Percentiles rank a stretch among this genome's conserved stretches.
phyloP scores from a whole-genome alignment of 495 filamentous ascomycete genomes.

The Letharia lupina region DNA sequence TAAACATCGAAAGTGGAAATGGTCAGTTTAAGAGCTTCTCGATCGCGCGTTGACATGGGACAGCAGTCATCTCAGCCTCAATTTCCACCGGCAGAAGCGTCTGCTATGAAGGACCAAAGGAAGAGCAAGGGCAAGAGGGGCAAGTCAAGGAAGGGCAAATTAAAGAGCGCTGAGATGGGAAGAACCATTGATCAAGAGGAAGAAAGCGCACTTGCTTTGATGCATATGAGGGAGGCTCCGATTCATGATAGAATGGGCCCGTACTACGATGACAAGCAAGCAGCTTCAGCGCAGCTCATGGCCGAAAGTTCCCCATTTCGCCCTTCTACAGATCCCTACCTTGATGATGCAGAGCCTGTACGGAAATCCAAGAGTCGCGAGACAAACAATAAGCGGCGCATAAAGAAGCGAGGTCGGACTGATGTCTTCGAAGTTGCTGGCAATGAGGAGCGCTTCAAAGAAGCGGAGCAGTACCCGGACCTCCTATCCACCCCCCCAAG shows the following conservation, averaged over 20 bases:
- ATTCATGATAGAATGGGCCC: neutral
- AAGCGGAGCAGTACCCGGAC: slow-evolving; percentile 4
- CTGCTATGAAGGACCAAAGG: neutral
- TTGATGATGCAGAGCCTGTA: slow-evolving; percentile 2
- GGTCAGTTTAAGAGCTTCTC: slow-evolving; percentile 3
- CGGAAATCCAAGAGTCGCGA: slow-evolving; percentile 7
- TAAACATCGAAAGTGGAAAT: slow-evolving; percentile 6
- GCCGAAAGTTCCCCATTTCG: slow-evolving; percentile 9
- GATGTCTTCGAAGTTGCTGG: neutral
- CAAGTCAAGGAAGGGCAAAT: slow-evolving; percentile 18
- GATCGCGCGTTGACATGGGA: slow-evolving; percentile 16
- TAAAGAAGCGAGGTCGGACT: neutral
- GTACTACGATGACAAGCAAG: slow-evolving; percentile 8
- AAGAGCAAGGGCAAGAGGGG: slow-evolving; percentile 11
- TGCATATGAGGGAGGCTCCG: slow-evolving; percentile 16
- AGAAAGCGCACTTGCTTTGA: slow-evolving; percentile 19
- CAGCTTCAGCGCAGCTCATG: slow-evolving; percentile 17
- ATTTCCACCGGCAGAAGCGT: neutral
- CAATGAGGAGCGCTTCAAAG: neutral
- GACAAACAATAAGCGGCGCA: neutral
- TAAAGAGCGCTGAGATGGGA: slow-evolving; percentile 3
- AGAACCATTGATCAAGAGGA: slow-evolving; percentile 12
- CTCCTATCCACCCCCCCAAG: slow-evolving; percentile 12
- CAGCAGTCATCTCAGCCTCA: slow-evolving; percentile 20
- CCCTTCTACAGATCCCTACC: neutral